phyloP scores from a whole-genome alignment of 2,329 filamentous ascomycete species.

The Decorospora gaudefroyi region DNA sequence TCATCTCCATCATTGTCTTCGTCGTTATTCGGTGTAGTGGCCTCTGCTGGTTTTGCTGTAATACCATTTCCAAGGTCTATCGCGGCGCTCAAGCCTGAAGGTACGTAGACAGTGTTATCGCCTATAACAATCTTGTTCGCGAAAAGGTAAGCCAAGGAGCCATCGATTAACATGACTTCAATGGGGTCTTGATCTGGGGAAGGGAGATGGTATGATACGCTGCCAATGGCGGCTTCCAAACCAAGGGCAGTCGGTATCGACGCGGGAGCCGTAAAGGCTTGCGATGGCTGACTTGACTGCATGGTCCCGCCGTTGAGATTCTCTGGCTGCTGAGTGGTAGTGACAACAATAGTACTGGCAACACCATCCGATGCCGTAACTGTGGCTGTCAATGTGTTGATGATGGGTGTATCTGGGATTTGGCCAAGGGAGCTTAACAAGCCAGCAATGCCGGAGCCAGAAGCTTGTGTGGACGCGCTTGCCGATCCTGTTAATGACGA shows the following conservation, averaged over 20 bases:
- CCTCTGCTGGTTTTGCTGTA: constrained; percentile 12
- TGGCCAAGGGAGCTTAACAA: not conserved
- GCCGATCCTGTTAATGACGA: not conserved
- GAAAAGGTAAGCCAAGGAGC: constrained; percentile 11
- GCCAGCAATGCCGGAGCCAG: not conserved
- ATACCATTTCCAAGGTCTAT: constrained; percentile 2
- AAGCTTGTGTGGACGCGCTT: not conserved
- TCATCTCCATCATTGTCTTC: constrained; percentile 1
- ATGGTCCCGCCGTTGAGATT: not conserved
- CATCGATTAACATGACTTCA: constrained; percentile 16
- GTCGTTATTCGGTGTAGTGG: constrained; percentile 9
- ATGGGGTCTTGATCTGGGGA: constrained; percentile 11
- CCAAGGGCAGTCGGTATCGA: not conserved
- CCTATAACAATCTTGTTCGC: constrained; percentile 13
- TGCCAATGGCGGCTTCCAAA: constrained; percentile 19
- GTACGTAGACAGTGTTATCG: constrained; percentile 6
- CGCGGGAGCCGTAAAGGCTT: not conserved
- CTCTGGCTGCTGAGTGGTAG: not conserved
- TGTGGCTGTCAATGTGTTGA: not conserved
- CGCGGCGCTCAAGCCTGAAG: not conserved
- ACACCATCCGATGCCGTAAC: not conserved
- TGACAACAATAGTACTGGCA: not conserved
- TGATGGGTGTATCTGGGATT: not conserved
- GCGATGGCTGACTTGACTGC: constrained; percentile 1
- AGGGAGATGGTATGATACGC: constrained; percentile 17